These are phyloP conservation scores for Helianthus tuberosus DNA, from an alignment of 129 eudicot species.

Conservation along the genomic window DNA sequence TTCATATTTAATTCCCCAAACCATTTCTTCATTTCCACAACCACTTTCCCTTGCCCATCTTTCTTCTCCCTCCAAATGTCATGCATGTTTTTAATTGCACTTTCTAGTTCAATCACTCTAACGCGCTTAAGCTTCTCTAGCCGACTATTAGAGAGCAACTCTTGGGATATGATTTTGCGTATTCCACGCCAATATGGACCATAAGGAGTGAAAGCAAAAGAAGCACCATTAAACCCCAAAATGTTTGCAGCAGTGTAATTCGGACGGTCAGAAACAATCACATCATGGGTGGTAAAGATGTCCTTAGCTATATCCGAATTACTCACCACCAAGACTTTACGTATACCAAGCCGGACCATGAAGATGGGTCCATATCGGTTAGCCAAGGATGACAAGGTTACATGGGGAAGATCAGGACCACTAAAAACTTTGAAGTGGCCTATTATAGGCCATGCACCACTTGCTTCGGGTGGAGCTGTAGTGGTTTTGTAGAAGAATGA, in stretches of 20 bases:
- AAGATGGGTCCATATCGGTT: slow-evolving; percentile 36
- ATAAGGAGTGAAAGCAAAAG: slow-evolving; percentile 25
- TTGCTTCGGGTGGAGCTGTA: slow-evolving; percentile 36
- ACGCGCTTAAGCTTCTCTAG: slow-evolving; percentile 23
- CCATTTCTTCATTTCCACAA: slow-evolving; percentile 47
- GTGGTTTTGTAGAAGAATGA: slow-evolving; percentile 1
- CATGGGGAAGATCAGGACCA: slow-evolving; percentile 18
- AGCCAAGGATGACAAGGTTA: slow-evolving; percentile 27
- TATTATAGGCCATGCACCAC: slow-evolving; percentile 56
- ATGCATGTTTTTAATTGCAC: background rate
- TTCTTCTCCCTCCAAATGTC: slow-evolving; percentile 15
- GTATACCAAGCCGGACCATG: slow-evolving; percentile 22
- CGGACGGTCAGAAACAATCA: slow-evolving; percentile 26
- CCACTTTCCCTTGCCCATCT: background rate
- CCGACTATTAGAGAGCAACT: slow-evolving; percentile 29
- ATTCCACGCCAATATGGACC: slow-evolving; percentile 44
- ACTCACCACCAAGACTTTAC: slow-evolving; percentile 31
- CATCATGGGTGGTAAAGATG: slow-evolving; percentile 31
- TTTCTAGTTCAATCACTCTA: slow-evolving; percentile 4
- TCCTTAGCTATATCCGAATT: slow-evolving; percentile 29
- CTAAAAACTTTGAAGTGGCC: slow-evolving; percentile 41
- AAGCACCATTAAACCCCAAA: slow-evolving; percentile 25
- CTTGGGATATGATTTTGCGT: slow-evolving; percentile 26
- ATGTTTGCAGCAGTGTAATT: slow-evolving; percentile 8
- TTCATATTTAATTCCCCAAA: slow-evolving; percentile 30